A percentile compares a stretch with the other conserved stretches of the same genome.
These are phyloP conservation scores for Aspergillus carlsbadensis DNA, from an alignment of 495 filamentous ascomycete genomes.

Conservation along the genomic window DNA sequence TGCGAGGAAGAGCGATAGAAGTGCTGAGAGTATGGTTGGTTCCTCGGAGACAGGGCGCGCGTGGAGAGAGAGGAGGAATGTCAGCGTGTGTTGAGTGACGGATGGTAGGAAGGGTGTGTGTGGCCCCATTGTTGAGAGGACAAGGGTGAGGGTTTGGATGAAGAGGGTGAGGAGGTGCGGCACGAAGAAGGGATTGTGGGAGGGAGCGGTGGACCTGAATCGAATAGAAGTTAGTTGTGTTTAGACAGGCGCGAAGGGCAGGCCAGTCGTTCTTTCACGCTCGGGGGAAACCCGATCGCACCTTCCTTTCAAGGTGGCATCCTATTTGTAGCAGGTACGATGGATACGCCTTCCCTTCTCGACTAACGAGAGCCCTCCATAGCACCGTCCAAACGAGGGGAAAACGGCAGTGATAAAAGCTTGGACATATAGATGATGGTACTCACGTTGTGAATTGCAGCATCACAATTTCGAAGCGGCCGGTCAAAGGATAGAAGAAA, in stretches of 20 bases:
- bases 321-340: no score
- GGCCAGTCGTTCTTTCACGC: neutral
- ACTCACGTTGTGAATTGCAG: constrained; percentile 43
- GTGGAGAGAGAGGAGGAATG: constrained; percentile 47
- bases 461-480: constrained; percentile 47
- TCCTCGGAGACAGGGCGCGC: constrained; percentile 51
- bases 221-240: constrained; percentile 1
- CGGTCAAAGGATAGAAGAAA: constrained; percentile 78
- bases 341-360: no score
- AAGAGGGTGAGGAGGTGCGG: constrained; percentile 50
- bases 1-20: constrained; percentile 78
- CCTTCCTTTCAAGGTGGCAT: no score
- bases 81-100: constrained; percentile 45
- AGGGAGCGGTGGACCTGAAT: constrained; percentile 32
- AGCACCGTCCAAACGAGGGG: no score
- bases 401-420: no score
- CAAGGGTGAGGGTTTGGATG: constrained; percentile 50
- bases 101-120: constrained; percentile 43
- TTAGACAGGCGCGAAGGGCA: neutral
- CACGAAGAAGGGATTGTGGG: constrained; percentile 41
- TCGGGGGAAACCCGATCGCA: neutral
- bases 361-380: no score
- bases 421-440: neutral
- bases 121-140: constrained; percentile 50
- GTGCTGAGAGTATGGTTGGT: constrained; percentile 62